Evolutionary conservation across 2,329 filamentous ascomycete species (phyloP).

Genomic region (Neopestalotiopsis sp.): DNA sequence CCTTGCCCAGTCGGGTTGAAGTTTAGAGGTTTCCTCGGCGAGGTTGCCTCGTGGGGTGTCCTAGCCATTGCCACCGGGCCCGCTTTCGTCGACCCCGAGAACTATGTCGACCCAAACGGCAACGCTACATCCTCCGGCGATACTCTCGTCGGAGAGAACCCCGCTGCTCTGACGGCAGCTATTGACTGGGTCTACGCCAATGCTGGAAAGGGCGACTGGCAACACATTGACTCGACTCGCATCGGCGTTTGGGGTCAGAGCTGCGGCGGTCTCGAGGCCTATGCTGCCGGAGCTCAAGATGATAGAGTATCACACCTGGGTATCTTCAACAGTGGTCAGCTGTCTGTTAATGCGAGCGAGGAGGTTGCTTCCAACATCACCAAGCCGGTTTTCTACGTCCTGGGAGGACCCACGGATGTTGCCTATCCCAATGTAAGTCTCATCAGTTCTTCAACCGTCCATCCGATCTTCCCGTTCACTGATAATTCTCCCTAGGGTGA

Average conservation of each 20-base stretch:
- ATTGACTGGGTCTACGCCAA: conserved; percentile 29
- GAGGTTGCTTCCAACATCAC: conserved; percentile 21
- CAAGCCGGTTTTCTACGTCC: conserved; percentile 27
- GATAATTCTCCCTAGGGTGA: no score
- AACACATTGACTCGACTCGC: conserved; percentile 30
- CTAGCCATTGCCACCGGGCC: conserved; percentile 32
- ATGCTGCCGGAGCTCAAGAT: conserved; percentile 27
- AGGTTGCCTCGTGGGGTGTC: conserved; percentile 34
- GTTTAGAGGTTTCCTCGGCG: background rate
- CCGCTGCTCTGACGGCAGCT: conserved; percentile 22
- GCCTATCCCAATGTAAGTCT: conserved; percentile 27
- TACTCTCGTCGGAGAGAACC: background rate
- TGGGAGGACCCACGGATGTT: conserved; percentile 27
- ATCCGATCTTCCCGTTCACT: no score
- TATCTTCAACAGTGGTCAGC: conserved; percentile 32
- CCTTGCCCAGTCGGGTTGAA: conserved; percentile 25
- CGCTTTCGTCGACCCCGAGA: conserved; percentile 21
- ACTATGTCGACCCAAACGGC: conserved; percentile 29
- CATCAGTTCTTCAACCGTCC: no score
- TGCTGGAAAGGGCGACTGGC: conserved; percentile 25
- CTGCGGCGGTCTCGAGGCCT: conserved; percentile 39
- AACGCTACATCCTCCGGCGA: conserved; percentile 12
- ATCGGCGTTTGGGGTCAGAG: conserved; percentile 35
- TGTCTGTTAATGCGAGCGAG: conserved; percentile 15
- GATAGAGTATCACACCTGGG: conserved; percentile 25